phyloP scores from a whole-genome alignment of 768 basidiomycete species.

The Termitomyces eurrhizus region DNA sequence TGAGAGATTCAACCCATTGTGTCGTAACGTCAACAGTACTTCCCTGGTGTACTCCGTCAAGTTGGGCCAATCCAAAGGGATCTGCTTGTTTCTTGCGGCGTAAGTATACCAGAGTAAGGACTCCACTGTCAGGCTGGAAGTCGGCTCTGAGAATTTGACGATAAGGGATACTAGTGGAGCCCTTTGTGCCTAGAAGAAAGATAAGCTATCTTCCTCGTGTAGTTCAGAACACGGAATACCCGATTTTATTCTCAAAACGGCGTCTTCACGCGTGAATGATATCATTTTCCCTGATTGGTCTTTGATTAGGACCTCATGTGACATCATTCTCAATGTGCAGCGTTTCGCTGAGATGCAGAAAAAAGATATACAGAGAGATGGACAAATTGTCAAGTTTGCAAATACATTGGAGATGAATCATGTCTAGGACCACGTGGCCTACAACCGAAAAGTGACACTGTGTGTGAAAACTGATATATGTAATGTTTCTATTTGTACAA shows the following conservation, averaged over 20 bases:
- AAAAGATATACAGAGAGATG: background rate
- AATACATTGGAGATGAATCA: background rate
- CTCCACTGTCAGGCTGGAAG: slow-evolving; percentile 26
- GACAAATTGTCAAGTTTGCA: background rate
- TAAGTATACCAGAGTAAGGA: slow-evolving; percentile 50
- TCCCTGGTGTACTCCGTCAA: slow-evolving; percentile 39
- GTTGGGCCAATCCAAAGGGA: slow-evolving; percentile 33
- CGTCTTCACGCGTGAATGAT: slow-evolving; percentile 13
- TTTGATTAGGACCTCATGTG: slow-evolving; percentile 13
- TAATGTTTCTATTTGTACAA: background rate
- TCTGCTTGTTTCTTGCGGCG: slow-evolving; percentile 38
- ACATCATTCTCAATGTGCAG: background rate
- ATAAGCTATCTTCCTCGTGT: background rate
- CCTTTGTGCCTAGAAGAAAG: slow-evolving; percentile 3
- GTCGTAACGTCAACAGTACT: slow-evolving; percentile 29
- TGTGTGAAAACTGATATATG: too few relatives aligned
- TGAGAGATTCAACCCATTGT: slow-evolving; percentile 53
- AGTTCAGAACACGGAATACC: slow-evolving; percentile 7
- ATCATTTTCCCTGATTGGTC: slow-evolving; percentile 10
- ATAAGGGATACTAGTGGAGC: slow-evolving; percentile 32
- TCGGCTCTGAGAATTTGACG: slow-evolving; percentile 55
- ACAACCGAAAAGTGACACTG: background rate
- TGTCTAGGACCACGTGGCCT: background rate
- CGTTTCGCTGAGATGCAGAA: background rate
- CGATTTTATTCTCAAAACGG: slow-evolving; percentile 13